Evolutionary conservation across 2,329 filamentous ascomycete species (phyloP), one percentile per base, ranked within the genome.

Genomic region (Aaosphaeria arxii): DNA sequence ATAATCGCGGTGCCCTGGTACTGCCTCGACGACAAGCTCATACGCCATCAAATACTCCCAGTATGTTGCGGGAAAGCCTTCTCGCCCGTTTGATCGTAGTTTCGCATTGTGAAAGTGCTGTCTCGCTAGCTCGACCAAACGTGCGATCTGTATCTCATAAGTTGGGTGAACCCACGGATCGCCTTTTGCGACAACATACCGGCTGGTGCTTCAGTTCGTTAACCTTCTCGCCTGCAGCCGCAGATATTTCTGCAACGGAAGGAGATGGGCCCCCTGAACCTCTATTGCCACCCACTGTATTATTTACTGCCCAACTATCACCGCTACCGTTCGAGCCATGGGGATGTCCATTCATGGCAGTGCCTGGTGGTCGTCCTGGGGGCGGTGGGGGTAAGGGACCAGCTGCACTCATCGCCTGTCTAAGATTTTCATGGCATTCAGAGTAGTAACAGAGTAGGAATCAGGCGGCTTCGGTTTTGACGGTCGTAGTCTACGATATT

Each of bases 21-120:
- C 85, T 39, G 85, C 75, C 47, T 92, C 85, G 44, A 91, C 79
- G 11, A 88, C 81, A 47, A 96, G 87, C 48, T 91, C 85, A 50
- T 82, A 91, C 7, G 91, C 89, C 53, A 86, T 83, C 49, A 97
- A 80, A 63, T 92, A 97, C 52, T 95, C 88, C 55, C 87, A 82
- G 47, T 95, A 86, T 3, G 91, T 91, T 84, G 70, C 63, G 11
- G 94, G 90, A 4, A 85, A 82, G 75, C 70, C 51, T 81, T 80
- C 32, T 35, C 67, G 64, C 32, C 48, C 57, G 42, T 50, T 47
- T 30, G 67, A 55, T 49, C 84, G 59, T 48, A 78, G 75, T 45
- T 84, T 80, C 35, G 88, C 86, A 41, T 67, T 66, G 36, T 59
- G 66, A 49, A 77, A 67, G 46, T 72, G 70, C 7, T 57, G 56